phyloP scores from a whole-genome alignment of 202 grass and related monocot species.

The Sporobolus alterniflorus region DNA sequence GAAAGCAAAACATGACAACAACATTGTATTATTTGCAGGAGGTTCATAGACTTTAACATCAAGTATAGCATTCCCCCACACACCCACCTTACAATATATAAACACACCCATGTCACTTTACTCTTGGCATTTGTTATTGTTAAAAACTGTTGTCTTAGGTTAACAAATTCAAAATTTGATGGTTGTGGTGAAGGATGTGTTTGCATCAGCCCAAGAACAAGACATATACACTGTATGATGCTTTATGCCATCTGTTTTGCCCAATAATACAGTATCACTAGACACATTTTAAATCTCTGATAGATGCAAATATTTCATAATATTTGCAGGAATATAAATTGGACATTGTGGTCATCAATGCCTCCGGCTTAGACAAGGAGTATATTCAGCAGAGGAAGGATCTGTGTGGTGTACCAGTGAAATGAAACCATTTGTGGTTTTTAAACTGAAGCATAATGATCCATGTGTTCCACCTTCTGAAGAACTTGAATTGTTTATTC shows the following conservation, averaged over 20 bases:
- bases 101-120: conserved; percentile 22
- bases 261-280: not conserved
- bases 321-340: conserved; percentile 77
- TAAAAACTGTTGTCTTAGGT: no score
- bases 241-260: not conserved
- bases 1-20: conserved; percentile 14
- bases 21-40: not conserved
- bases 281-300: not conserved
- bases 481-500: conserved; percentile 12
- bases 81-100: conserved; percentile 30
- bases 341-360: conserved; percentile 87
- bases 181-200: conserved; percentile 93
- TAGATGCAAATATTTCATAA: conserved; percentile 4
- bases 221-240: conserved; percentile 89
- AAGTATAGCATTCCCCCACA: conserved; percentile 1
- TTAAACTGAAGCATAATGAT: not conserved
- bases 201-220: conserved; percentile 89
- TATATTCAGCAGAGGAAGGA: conserved; percentile 85
- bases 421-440: not conserved
- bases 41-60: not conserved
- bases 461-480: not conserved
- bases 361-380: conserved; percentile 58
- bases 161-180: no score
- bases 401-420: conserved; percentile 2
- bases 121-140: no score